Evolutionary conservation across 306 rosid species (phyloP).

Genomic region (Begonia peltatifolia): DNA sequence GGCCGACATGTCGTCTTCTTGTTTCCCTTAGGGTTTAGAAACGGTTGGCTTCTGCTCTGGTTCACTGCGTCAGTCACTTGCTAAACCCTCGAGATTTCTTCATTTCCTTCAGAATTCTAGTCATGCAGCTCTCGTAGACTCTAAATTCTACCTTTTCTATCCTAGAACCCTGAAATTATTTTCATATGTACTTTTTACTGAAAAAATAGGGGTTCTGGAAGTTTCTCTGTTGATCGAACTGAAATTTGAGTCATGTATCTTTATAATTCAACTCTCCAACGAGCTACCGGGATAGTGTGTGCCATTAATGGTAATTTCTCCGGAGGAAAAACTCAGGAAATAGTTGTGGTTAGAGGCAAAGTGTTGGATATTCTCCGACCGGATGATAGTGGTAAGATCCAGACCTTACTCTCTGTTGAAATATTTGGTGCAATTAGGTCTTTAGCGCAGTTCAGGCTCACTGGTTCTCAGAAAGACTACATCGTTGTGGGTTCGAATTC

Average conservation of each 20-base stretch:
- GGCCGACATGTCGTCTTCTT: background rate
- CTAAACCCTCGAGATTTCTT: too few species aligned
- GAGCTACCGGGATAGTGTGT: conserved; percentile 77
- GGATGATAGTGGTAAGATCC: conserved; percentile 82
- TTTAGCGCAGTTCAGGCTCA: conserved; percentile 72
- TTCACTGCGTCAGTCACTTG: background rate
- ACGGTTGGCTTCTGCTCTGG: background rate
- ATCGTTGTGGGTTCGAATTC: conserved; percentile 86
- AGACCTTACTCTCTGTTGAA: conserved; percentile 89
- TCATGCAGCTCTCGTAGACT: background rate
- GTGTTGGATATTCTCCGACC: conserved; percentile 94
- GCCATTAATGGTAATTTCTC: conserved; percentile 98
- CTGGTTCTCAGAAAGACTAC: conserved; percentile 80
- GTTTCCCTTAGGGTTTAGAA: background rate
- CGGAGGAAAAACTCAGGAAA: conserved; percentile 84
- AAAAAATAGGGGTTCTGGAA: too few species aligned
- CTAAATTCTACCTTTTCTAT: too few species aligned
- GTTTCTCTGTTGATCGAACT: too few species aligned
- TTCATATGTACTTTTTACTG: too few species aligned
- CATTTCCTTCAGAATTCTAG: background rate
- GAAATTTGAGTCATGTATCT: conserved; percentile 60
- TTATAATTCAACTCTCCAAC: conserved; percentile 80
- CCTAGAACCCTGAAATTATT: too few species aligned
- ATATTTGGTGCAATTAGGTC: conserved; percentile 76
- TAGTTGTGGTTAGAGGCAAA: conserved; percentile 83